phyloP scores from a whole-genome alignment of 164 flowering plant species.

The Tetrastigma voinierianum region DNA sequence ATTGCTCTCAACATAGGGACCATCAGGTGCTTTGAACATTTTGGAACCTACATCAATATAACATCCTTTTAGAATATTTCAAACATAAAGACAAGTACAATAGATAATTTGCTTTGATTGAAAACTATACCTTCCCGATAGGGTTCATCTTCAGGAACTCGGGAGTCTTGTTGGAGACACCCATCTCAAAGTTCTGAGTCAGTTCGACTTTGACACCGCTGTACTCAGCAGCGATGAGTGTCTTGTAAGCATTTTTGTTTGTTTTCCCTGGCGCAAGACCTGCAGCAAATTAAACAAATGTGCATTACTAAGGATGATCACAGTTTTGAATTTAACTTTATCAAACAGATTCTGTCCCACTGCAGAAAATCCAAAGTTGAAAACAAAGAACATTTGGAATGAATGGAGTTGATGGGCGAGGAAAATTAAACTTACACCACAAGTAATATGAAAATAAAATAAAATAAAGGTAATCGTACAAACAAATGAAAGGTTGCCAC shows the following conservation, averaged over 20 bases:
- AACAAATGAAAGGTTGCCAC: too few species aligned
- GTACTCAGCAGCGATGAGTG: conserved; percentile 72
- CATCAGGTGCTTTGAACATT: conserved; percentile 79
- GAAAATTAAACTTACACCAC: too few species aligned
- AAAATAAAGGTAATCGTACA: too few species aligned
- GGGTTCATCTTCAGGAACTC: conserved; percentile 81
- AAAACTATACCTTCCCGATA: conserved; percentile 59
- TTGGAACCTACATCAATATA: conserved; percentile 49
- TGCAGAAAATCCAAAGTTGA: too few species aligned
- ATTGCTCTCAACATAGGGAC: conserved; percentile 81
- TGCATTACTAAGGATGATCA: too few species aligned
- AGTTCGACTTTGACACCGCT: conserved; percentile 49
- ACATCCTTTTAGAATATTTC: too few species aligned
- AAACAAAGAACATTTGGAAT: too few species aligned
- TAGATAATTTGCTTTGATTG: neutral
- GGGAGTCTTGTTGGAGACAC: conserved; percentile 64
- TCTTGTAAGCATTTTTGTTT: conserved; percentile 68
- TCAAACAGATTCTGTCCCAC: too few species aligned
- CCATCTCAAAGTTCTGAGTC: conserved; percentile 63
- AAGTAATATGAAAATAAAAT: too few species aligned
- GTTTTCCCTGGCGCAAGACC: conserved; percentile 55
- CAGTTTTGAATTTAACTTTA: too few species aligned
- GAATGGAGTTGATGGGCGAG: too few species aligned
- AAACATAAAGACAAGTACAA: too few species aligned
- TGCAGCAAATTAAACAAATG: conserved; percentile 12